Evolutionary conservation across 345 rosid genomes (phyloP).

Genomic region (Microcos paniculata): DNA sequence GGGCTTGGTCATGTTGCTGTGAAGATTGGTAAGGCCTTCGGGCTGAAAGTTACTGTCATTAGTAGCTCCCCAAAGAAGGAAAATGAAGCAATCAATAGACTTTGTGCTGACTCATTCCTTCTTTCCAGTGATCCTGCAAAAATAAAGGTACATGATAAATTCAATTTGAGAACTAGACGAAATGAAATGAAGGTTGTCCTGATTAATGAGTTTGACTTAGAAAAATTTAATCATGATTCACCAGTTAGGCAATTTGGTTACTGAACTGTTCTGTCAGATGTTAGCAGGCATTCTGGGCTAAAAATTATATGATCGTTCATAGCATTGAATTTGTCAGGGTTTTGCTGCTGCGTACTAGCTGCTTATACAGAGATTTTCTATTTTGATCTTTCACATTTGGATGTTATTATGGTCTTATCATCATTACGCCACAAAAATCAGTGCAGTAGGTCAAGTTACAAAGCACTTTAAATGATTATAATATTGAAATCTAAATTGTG

Average conservation of each 20-base stretch:
- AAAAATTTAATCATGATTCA: background rate
- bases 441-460: background rate
- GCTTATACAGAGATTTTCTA: background rate
- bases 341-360: background rate
- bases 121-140: slow-evolving; percentile 53
- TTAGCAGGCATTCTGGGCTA: background rate
- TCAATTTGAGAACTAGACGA: background rate
- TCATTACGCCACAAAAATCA: background rate
- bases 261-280: background rate
- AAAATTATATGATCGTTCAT: background rate
- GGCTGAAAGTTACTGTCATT: slow-evolving; percentile 81
- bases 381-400: background rate
- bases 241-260: background rate
- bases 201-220: background rate
- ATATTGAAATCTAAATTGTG: background rate
- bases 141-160: slow-evolving; percentile 53
- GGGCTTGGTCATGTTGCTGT: slow-evolving; percentile 95
- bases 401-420: background rate
- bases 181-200: background rate
- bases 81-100: slow-evolving; percentile 47
- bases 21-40: slow-evolving; percentile 83
- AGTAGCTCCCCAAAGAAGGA: slow-evolving; percentile 63
- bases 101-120: slow-evolving; percentile 65
- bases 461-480: background rate
- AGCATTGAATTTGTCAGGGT: background rate